Evolutionary conservation across 1,139 yeast genomes (phyloP).

Genomic region (Hemisphaericaspora xylanilytica): DNA sequence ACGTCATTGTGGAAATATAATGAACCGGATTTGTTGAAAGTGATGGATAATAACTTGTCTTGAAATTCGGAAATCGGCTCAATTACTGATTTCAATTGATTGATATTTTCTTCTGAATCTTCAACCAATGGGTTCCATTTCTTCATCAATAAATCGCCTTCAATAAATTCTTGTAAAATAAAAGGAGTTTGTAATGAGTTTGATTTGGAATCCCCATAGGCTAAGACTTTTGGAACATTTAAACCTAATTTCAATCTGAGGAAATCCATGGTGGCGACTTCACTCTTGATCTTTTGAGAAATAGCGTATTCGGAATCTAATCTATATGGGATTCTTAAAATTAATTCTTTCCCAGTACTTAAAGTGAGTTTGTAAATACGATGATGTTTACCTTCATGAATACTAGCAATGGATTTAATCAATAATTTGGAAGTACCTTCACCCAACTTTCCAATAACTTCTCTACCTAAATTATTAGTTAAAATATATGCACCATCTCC

Average conservation of each 20-base stretch:
- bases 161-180: constrained; percentile 73
- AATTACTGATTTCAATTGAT: constrained; percentile 53
- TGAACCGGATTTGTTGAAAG: constrained; percentile 77
- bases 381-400: constrained; percentile 94
- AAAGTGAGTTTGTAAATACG: constrained; percentile 73
- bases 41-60: constrained; percentile 44
- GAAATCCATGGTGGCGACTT: constrained; percentile 91
- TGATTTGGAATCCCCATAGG: constrained; percentile 62
- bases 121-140: constrained; percentile 80
- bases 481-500: constrained; percentile 44
- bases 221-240: constrained; percentile 70
- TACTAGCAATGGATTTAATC: constrained; percentile 72
- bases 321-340: constrained; percentile 83
- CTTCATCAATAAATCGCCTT: constrained; percentile 81
- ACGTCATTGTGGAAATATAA: constrained; percentile 72
- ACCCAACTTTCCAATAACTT: constrained; percentile 37
- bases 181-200: constrained; percentile 73
- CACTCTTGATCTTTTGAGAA: constrained; percentile 71
- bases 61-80: constrained; percentile 64
- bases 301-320: constrained; percentile 63
- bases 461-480: constrained; percentile 41
- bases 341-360: constrained; percentile 58
- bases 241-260: constrained; percentile 50
- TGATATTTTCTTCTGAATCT: constrained; percentile 29
- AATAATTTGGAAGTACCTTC: constrained; percentile 42